These are phyloP conservation scores for Blastocystis sp. DNA, from an alignment of 352 stramenopile species.

Conservation along the genomic window DNA sequence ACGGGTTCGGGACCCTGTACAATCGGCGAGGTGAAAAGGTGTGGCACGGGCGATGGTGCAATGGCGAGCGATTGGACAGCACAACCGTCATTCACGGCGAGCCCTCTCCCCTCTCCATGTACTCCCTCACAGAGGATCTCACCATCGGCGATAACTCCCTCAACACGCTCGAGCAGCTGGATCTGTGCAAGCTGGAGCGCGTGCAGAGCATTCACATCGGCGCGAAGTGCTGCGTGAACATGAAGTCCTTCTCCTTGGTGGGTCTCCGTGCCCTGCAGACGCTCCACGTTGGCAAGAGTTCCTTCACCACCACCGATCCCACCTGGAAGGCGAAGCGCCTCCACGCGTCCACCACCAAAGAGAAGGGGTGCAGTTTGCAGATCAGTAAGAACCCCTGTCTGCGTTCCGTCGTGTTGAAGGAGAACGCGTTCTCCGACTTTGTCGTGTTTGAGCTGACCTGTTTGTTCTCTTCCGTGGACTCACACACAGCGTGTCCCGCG, in stretches of 20 bases:
- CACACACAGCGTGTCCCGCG: conserved; percentile 1
- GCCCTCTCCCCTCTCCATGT: neutral
- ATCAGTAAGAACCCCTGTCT: conserved; percentile 1
- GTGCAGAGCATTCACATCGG: neutral
- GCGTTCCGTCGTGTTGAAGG: neutral
- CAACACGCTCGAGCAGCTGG: neutral
- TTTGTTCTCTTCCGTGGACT: neutral
- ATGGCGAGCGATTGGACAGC: neutral
- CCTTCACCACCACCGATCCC: neutral
- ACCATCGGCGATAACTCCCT: neutral
- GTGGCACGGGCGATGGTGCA: neutral
- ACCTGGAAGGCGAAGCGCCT: conserved; percentile 23
- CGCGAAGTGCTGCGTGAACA: neutral
- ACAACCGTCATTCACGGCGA: neutral
- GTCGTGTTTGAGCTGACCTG: neutral
- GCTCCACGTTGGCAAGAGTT: conserved; percentile 12
- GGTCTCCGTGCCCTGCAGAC: neutral
- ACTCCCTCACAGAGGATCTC: neutral
- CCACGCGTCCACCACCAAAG: neutral
- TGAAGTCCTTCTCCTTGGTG: neutral
- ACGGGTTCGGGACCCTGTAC: neutral
- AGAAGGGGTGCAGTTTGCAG: neutral
- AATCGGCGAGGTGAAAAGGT: neutral
- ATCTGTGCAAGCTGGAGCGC: conserved; percentile 18
- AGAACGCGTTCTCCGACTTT: conserved; percentile 57